These are phyloP conservation scores for Metschnikowia gelsemii DNA, from an alignment of 805 yeast species.

Conservation along the genomic window DNA sequence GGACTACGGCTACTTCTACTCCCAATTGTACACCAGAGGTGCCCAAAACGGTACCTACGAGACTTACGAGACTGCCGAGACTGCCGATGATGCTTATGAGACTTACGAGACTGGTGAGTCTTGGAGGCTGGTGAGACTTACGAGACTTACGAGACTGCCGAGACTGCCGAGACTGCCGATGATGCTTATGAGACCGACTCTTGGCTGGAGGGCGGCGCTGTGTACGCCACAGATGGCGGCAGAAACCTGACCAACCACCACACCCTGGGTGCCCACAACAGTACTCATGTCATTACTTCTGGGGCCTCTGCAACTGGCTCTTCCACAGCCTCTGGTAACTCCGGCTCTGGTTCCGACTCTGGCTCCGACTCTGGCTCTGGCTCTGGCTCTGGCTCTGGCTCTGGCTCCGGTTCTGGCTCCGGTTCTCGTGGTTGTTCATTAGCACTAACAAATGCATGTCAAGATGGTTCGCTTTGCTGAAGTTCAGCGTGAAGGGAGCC, in stretches of 20 bases:
- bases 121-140: not conserved
- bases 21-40: not conserved
- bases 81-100: not conserved
- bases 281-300: not conserved
- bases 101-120: too few relatives aligned
- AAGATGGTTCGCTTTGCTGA: too few relatives aligned
- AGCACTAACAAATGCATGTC: too few relatives aligned
- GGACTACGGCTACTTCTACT: slow-evolving; percentile 5
- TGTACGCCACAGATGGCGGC: too few relatives aligned
- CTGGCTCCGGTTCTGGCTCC: not conserved
- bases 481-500: too few relatives aligned
- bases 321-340: not conserved
- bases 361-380: too few relatives aligned
- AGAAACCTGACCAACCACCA: too few relatives aligned
- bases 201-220: too few relatives aligned
- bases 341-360: not conserved
- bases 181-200: not conserved
- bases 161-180: not conserved
- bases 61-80: not conserved
- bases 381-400: too few relatives aligned
- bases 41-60: not conserved
- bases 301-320: not conserved
- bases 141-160: not conserved
- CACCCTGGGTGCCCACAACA: too few relatives aligned
- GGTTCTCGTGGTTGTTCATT: not conserved